phyloP scores from a whole-genome alignment of 768 basidiomycete species.

The Kwoniella newhampshirensis region DNA sequence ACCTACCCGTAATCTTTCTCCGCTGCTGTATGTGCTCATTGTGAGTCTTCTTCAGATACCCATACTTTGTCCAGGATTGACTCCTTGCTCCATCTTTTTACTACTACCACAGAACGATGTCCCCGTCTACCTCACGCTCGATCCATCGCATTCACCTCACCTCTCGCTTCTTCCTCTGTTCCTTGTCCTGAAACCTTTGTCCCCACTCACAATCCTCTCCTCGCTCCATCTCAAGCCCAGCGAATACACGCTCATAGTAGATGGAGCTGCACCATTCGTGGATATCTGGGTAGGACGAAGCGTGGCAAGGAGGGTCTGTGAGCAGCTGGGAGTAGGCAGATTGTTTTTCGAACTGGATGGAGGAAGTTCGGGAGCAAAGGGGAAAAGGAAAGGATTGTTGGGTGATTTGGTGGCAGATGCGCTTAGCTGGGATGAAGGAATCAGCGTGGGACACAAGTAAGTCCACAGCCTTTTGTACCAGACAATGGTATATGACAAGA shows the following conservation, averaged over 20 bases:
- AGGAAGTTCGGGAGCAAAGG: too few species aligned
- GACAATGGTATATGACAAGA: too few species aligned
- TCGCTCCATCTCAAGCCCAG: conserved; percentile 7
- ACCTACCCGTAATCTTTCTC: conserved; percentile 9
- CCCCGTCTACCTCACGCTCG: conserved; percentile 33
- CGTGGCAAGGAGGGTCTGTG: conserved; percentile 14
- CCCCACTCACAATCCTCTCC: conserved; percentile 24
- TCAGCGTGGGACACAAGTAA: conserved; percentile 33
- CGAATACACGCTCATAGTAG: conserved; percentile 17
- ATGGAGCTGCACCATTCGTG: conserved; percentile 29
- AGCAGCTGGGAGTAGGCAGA: conserved; percentile 11
- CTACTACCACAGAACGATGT: conserved; percentile 22
- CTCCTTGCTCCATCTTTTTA: background rate
- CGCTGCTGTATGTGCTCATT: conserved; percentile 14
- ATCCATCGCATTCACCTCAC: conserved; percentile 28
- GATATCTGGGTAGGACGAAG: conserved; percentile 32
- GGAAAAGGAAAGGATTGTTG: conserved; percentile 18
- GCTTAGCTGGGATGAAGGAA: conserved; percentile 39
- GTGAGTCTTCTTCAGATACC: conserved; percentile 6
- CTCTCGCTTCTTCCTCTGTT: conserved; percentile 32
- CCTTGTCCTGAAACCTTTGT: conserved; percentile 18
- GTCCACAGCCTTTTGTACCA: background rate
- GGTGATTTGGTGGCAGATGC: conserved; percentile 10
- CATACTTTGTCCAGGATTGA: background rate
- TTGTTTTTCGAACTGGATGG: conserved; percentile 22